Percentiles rank a stretch among this genome's conserved stretches.
Evolutionary conservation across 1,284 basidiomycete genomes (phyloP).

Genomic region (Ganoderma leucocontextum): DNA sequence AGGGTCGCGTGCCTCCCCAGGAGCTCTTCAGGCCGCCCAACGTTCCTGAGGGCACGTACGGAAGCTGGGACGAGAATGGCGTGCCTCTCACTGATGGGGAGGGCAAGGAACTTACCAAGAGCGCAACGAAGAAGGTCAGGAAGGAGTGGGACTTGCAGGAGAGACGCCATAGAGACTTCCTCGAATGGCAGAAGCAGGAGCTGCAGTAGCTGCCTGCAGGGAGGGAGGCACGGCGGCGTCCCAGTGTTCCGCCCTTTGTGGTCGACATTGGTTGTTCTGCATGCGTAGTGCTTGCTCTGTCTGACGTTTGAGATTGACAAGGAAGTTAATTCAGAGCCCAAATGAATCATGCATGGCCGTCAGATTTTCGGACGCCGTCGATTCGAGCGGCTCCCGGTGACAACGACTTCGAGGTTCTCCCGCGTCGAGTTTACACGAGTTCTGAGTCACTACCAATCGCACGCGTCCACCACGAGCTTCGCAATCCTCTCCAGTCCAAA

Average conservation of each 20-base stretch:
- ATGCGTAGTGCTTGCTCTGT: neutral
- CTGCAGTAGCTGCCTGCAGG: conserved; percentile 16
- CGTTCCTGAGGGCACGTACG: conserved; percentile 72
- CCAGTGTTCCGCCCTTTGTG: neutral
- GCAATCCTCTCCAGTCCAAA: conserved; percentile 77
- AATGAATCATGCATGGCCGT: neutral
- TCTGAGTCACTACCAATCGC: conserved; percentile 56
- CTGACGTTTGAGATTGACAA: neutral
- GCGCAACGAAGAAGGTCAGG: conserved; percentile 77
- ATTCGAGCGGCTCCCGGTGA: conserved; percentile 8
- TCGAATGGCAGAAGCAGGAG: conserved; percentile 62
- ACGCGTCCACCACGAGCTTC: conserved; percentile 62
- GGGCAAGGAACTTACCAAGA: conserved; percentile 90
- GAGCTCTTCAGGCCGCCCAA: conserved; percentile 90
- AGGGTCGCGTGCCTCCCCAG: conserved; percentile 78
- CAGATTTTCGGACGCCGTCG: conserved; percentile 1
- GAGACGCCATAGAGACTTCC: conserved; percentile 81
- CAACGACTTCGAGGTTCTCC: conserved; percentile 1
- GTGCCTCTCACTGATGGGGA: conserved; percentile 86
- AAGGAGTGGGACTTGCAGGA: conserved; percentile 85
- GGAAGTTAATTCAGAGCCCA: neutral
- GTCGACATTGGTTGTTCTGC: neutral
- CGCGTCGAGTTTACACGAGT: neutral
- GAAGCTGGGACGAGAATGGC: conserved; percentile 86
- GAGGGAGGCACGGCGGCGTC: neutral